These are phyloP conservation scores for Solanum okadae DNA, from an alignment of 257 asterid species.

Conservation along the genomic window DNA sequence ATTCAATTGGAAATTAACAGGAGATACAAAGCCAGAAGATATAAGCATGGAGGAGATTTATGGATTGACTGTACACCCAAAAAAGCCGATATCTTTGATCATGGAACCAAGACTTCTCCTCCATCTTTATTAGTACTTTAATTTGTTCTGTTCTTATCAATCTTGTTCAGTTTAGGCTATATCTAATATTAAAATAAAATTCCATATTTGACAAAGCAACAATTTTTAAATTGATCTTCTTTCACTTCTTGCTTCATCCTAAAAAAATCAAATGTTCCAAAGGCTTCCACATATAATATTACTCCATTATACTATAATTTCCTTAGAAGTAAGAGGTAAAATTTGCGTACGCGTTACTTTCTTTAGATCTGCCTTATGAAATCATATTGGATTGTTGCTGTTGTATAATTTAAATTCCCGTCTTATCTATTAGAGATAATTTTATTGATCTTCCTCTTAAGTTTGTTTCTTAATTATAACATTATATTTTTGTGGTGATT, in stretches of 20 bases:
- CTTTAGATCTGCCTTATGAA: neutral
- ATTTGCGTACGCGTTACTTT: neutral
- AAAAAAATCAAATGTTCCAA: too few relatives aligned
- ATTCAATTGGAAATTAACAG: neutral
- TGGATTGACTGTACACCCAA: slow-evolving; percentile 12
- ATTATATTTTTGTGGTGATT: too few relatives aligned
- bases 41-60: slow-evolving; percentile 18
- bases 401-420: neutral
- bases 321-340: neutral
- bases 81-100: neutral
- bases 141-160: neutral
- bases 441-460: neutral
- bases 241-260: neutral
- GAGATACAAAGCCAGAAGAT: slow-evolving; percentile 15
- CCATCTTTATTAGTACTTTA: neutral
- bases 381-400: neutral
- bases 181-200: neutral
- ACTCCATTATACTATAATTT: too few relatives aligned
- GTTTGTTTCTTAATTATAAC: neutral
- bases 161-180: neutral
- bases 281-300: too few relatives aligned
- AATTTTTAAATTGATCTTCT: neutral
- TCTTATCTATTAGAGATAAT: neutral
- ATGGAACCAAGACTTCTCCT: neutral
- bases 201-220: neutral